Conservation (phyloP, 192 early-diverging fungal genomes). For the Ambispora gerdemannii region DNA sequence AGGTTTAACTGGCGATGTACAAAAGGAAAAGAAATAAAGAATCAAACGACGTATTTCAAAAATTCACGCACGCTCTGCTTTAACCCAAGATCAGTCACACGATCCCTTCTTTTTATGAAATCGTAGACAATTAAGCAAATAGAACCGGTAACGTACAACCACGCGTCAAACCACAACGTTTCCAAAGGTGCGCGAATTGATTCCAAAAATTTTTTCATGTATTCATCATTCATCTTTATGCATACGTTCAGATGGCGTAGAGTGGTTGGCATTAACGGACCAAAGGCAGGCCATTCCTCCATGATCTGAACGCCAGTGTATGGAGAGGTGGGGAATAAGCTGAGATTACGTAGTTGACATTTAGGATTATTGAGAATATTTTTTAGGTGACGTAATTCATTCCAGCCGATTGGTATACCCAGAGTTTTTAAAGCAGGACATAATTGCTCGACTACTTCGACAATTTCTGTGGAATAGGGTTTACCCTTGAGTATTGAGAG, state of each 20-base stretch:
- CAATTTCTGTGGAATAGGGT: not conserved
- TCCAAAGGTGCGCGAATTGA: constrained; percentile 15
- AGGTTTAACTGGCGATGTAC: no score
- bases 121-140: not conserved
- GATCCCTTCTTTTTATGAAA: not conserved
- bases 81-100: not conserved
- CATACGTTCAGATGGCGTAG: constrained; percentile 26
- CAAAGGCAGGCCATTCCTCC: constrained; percentile 13
- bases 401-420: constrained; percentile 10
- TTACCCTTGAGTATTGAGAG: not conserved
- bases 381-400: constrained; percentile 6
- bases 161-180: constrained; percentile 25
- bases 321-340: not conserved
- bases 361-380: not conserved
- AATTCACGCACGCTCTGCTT: not conserved
- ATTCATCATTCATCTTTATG: constrained; percentile 18
- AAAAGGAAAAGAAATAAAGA: no score
- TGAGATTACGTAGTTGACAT: constrained; percentile 22
- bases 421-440: constrained; percentile 9
- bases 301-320: constrained; percentile 4
- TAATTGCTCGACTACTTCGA: constrained; percentile 13
- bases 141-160: not conserved
- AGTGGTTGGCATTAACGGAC: constrained; percentile 16
- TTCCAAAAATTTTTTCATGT: constrained; percentile 24
- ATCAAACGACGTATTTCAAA: not conserved